Evolutionary conservation across 1,284 basidiomycete species (phyloP), one percentile per base, ranked within the genome.

Genomic region (Peniophora sp.): DNA sequence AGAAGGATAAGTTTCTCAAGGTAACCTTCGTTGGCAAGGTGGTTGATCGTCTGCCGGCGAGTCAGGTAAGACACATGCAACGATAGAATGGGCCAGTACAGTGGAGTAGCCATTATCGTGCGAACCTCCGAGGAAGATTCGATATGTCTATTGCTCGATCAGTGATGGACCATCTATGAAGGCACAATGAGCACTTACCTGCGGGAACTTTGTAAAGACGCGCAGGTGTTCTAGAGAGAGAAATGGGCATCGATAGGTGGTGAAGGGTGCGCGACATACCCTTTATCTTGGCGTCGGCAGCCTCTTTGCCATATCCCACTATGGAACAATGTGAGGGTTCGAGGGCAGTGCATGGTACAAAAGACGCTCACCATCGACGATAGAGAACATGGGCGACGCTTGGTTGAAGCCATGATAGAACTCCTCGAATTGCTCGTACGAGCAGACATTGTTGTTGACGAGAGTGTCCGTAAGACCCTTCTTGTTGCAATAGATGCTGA

Each of bases 91-190:
- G n/a, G n/a, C 12, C 27, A 5, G 5, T 32, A 32, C 27, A 20
- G 72, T 68, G 32, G 70, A 70, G 58, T 81, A 81, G 18, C 78
- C 76, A 51, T 79, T 78, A 61, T 80, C 77, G 55, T 80, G 76
- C 3, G 68, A 69, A 17, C 75, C 72, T 51, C 72, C 73, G 50
- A 75, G 74, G 61, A 73, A 73, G 37, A 75, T 68, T 39, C 62
- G 63, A 9, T 62, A 58, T 15, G 67, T 74, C 56, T 76, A 73
- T 5, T 17, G 8, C 8, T 5, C 6, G 15, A 41, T n/a, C n/a
- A 8, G 37, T 5, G 6, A 41, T 8, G 37, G 5, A 41, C 6
- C 8, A 41, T 32, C 12, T 32, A 12, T 41, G 37, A 41, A 5
- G 37, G 15, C 6, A 41, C 37, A 15, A n/a, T n/a, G n/a, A 20